Conservation (phyloP, 768 basidiomycete genomes). For the Cystobasidium tubakii region DNA sequence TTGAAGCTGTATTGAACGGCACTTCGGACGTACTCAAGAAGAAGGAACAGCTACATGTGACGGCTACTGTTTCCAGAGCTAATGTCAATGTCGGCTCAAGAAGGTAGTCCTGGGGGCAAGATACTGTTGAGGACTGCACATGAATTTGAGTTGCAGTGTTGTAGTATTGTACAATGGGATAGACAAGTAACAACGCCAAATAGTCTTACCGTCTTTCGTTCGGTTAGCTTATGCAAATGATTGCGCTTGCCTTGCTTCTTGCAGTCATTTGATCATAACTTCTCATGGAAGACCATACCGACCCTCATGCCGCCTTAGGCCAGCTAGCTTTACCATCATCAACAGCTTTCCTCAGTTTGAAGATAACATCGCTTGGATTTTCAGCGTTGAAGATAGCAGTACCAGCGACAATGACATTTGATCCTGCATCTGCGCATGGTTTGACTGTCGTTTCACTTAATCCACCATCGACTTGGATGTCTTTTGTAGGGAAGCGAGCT, state of each 20-base stretch:
- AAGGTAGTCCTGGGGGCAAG: conserved; percentile 19
- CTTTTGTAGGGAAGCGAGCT: conserved; percentile 79
- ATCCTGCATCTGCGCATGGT: conserved; percentile 83
- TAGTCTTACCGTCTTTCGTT: neutral
- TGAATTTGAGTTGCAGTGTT: neutral
- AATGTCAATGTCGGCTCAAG: conserved; percentile 9
- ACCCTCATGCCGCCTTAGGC: conserved; percentile 17
- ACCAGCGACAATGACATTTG: conserved; percentile 96
- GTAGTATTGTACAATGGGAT: neutral
- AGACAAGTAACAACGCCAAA: neutral
- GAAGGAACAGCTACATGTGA: conserved; percentile 34
- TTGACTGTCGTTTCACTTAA: conserved; percentile 86
- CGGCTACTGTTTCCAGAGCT: conserved; percentile 27
- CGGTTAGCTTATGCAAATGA: neutral
- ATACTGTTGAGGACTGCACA: too few species aligned
- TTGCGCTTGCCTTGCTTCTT: neutral
- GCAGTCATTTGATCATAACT: too few species aligned
- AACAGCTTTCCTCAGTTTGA: conserved; percentile 63
- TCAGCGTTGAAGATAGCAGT: conserved; percentile 83
- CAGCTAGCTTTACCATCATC: conserved; percentile 53
- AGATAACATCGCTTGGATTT: conserved; percentile 73
- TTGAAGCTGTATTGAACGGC: conserved; percentile 35
- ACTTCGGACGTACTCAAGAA: conserved; percentile 26
- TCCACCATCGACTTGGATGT: conserved; percentile 97
- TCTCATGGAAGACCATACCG: too few species aligned